phyloP scores from a whole-genome alignment of 306 rosid genomes.

The Quercus bicolor region DNA sequence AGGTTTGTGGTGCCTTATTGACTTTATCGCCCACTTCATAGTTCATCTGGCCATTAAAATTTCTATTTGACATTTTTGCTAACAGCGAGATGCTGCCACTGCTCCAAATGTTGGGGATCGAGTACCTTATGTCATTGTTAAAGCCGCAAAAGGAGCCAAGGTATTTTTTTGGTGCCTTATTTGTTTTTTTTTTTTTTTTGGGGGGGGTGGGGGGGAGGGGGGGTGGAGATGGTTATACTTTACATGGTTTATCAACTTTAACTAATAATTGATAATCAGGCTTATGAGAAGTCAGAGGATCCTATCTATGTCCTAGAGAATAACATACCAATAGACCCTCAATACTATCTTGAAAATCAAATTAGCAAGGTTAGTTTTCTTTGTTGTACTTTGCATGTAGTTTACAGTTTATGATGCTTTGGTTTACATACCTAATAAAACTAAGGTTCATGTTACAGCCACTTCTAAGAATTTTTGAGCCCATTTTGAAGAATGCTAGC shows the following conservation, averaged over 20 bases:
- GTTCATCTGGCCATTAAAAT: slow-evolving; percentile 8
- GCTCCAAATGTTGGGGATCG: slow-evolving; percentile 99
- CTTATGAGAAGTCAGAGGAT: slow-evolving; percentile 95
- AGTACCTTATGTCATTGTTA: slow-evolving; percentile 89
- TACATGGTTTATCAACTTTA: slow-evolving; percentile 17
- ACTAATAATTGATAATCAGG: slow-evolving; percentile 45
- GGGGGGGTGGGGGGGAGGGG: too few species aligned
- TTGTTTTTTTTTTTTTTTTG: not conserved
- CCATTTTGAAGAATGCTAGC: slow-evolving; percentile 94
- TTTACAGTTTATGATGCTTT: not conserved
- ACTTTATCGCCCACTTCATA: slow-evolving; percentile 2
- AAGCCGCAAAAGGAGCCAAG: slow-evolving; percentile 98
- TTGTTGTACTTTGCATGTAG: slow-evolving; percentile 6
- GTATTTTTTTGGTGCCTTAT: slow-evolving; percentile 30
- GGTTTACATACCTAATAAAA: slow-evolving; percentile 21
- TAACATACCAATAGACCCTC: slow-evolving; percentile 93
- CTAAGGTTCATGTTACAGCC: slow-evolving; percentile 59
- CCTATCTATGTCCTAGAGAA: slow-evolving; percentile 95
- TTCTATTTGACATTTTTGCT: slow-evolving; percentile 21
- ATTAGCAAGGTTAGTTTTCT: slow-evolving; percentile 70
- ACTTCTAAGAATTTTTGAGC: slow-evolving; percentile 90
- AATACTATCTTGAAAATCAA: slow-evolving; percentile 97
- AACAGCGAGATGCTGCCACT: slow-evolving; percentile 94
- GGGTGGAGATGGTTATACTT: slow-evolving; percentile 2
- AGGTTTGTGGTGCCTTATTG: slow-evolving; percentile 54